Evolutionary conservation across 1,284 basidiomycete genomes (phyloP).

Genomic region (Rhodotorula sp.): DNA sequence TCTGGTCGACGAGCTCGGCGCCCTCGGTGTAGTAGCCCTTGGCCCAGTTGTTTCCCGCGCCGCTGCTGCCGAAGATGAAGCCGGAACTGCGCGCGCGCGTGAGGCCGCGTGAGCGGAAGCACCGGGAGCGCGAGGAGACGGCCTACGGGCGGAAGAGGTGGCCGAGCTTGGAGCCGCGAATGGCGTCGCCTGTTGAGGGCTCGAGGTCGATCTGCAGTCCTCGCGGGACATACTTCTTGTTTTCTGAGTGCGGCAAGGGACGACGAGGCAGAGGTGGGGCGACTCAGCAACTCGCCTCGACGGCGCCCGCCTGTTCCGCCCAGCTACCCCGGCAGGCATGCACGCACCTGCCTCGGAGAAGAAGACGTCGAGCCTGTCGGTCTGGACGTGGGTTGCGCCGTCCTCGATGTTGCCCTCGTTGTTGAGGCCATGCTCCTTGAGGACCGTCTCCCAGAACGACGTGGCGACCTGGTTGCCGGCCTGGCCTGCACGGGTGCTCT

Average conservation of each 20-base stretch:
- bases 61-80: slow-evolving; percentile 66
- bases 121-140: no score
- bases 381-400: slow-evolving; percentile 17
- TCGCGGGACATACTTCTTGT: slow-evolving; percentile 83
- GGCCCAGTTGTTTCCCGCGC: slow-evolving; percentile 90
- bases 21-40: slow-evolving; percentile 71
- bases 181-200: slow-evolving; percentile 77
- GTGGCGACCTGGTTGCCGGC: slow-evolving; percentile 40
- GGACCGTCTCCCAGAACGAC: slow-evolving; percentile 50
- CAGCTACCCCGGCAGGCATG: rapidly evolving
- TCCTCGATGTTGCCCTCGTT: slow-evolving; percentile 43
- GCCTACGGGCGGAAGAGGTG: slow-evolving; percentile 68
- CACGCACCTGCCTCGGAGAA: slow-evolving; percentile 28
- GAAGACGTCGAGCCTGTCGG: slow-evolving; percentile 32
- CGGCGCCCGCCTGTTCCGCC: no score
- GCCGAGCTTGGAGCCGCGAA: slow-evolving; percentile 40
- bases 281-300: neutral
- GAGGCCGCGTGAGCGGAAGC: neutral
- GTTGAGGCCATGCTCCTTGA: slow-evolving; percentile 50
- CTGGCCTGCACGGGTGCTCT: slow-evolving; percentile 19
- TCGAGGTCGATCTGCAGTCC: slow-evolving; percentile 90
- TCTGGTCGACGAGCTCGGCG: slow-evolving; percentile 83
- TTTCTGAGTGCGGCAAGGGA: slow-evolving; percentile 43
- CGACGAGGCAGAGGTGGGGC: neutral
- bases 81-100: slow-evolving; percentile 49